These are phyloP conservation scores for Fraxinus dipetala DNA, from an alignment of 305 asterid genomes.

Conservation along the genomic window DNA sequence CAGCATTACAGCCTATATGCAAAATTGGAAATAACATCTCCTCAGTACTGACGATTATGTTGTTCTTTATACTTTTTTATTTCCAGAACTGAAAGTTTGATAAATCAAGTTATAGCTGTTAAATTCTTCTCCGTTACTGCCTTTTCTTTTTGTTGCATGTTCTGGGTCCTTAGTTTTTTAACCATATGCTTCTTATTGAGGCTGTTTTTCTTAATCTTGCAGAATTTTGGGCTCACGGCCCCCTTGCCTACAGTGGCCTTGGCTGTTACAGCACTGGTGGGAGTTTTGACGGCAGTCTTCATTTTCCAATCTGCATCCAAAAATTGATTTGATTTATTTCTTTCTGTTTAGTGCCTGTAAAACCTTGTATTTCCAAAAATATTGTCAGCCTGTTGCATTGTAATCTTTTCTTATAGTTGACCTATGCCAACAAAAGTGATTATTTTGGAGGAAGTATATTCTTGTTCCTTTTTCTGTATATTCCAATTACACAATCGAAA, in stretches of 20 bases:
- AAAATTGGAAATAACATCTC: background rate
- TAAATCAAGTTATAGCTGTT: background rate
- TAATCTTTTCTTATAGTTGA: background rate
- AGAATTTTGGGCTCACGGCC: conserved; percentile 65
- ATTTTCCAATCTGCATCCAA: conserved; percentile 82
- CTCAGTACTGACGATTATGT: background rate
- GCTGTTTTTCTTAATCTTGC: conserved; percentile 10
- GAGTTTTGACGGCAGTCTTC: conserved; percentile 69
- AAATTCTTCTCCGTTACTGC: background rate
- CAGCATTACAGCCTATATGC: background rate
- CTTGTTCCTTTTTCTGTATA: background rate
- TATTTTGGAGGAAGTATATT: background rate
- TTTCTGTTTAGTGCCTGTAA: background rate
- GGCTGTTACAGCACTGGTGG: conserved; percentile 65
- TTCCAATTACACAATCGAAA: background rate
- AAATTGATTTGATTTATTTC: conserved; percentile 30
- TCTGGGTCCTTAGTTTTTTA: background rate
- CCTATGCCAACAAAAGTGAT: background rate
- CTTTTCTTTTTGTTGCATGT: background rate
- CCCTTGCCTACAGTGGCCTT: conserved; percentile 78
- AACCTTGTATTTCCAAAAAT: background rate
- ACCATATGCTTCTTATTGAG: background rate
- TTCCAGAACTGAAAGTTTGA: background rate
- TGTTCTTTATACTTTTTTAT: background rate
- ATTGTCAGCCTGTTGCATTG: background rate